Evolutionary conservation across 2,329 filamentous ascomycete species (phyloP), one percentile per base, ranked within the genome.

Genomic region (Decorospora gaudefroyi): DNA sequence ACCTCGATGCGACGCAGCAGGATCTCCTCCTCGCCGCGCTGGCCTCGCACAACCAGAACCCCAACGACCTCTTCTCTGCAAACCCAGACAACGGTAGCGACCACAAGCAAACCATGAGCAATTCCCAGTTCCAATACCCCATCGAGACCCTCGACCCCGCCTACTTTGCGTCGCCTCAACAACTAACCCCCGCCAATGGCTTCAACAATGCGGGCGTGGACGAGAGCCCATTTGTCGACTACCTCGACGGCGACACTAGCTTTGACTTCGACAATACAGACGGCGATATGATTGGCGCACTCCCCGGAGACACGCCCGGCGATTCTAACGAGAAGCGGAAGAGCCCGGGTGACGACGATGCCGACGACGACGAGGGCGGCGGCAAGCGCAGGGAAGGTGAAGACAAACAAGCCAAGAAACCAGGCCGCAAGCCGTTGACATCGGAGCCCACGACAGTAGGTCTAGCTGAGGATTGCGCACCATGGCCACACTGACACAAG

Each of bases 381-480:
- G 82, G 83, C 46, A 93, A 91, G 76, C 82, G 90, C 54, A 83
- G 88, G 48, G 90, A 95, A 72, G 83, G 86, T 46, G 85, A 90
- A 42, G 89, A 91, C 30, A 96, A 93, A 73, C 79, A 85, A 29
- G 83, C 89, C 16, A 97, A 97, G 82, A 99, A 97, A 75, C 92
- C 93, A 4, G 93, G 93, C 36, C 84, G 93, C 53, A 99, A 99
- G 78, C 93, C 92, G 13, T 78, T 97, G 62, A 97, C 90, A 33
- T 95, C 89, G 15, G 93, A 97, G 72, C 93, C 93, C 16, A 97
- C 88, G 59, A 93, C 91, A 57, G 92, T 97, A 84, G 77, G 91
- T 83, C 33, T 28, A 27, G 33, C 28, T 26, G 21, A 22, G 47
- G 29, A n/a, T 29, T 30, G 26, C 47, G 21, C 12, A 46, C 16